These are phyloP conservation scores for Heliosperma pusillum DNA, from an alignment of 148 eudicot species.

Conservation along the genomic window DNA sequence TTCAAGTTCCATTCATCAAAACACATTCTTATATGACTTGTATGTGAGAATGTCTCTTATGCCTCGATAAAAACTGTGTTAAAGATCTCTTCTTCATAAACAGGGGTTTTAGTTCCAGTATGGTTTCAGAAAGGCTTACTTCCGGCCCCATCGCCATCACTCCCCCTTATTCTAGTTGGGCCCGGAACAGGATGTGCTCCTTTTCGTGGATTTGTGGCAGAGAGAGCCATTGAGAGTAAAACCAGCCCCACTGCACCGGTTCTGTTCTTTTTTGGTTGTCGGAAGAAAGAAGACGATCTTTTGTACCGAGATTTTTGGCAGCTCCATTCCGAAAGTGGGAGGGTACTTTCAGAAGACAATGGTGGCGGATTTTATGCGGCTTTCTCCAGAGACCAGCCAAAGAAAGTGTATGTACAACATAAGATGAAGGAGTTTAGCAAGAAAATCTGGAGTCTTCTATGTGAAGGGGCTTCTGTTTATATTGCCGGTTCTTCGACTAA, in stretches of 20 bases:
- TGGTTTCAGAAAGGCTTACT: slow-evolving; percentile 86
- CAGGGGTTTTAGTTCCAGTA: slow-evolving; percentile 62
- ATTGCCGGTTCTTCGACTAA: slow-evolving; percentile 84
- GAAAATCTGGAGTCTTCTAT: slow-evolving; percentile 57
- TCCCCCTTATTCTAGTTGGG: slow-evolving; percentile 86
- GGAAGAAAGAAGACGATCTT: slow-evolving; percentile 61
- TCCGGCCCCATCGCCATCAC: slow-evolving; percentile 75
- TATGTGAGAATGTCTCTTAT: not conserved
- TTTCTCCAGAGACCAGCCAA: slow-evolving; percentile 77
- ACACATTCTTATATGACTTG: not conserved
- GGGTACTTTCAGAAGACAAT: slow-evolving; percentile 68
- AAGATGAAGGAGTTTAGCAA: slow-evolving; percentile 63
- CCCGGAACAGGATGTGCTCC: slow-evolving; percentile 99
- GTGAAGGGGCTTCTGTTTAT: slow-evolving; percentile 65
- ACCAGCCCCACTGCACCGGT: slow-evolving; percentile 54
- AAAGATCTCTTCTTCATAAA: slow-evolving; percentile 14
- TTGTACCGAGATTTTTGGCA: slow-evolving; percentile 76
- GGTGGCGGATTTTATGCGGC: slow-evolving; percentile 92
- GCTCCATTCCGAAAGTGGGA: slow-evolving; percentile 46
- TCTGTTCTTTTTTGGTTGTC: slow-evolving; percentile 88
- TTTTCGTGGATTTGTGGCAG: slow-evolving; percentile 76
- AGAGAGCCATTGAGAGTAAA: slow-evolving; percentile 58
- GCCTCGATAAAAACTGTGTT: not conserved
- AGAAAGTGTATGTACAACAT: slow-evolving; percentile 86
- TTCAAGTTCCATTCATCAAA: not conserved